These are phyloP conservation scores for Xerocomellus chrysenteron DNA, from an alignment of 768 basidiomycete species.

Conservation along the genomic window DNA sequence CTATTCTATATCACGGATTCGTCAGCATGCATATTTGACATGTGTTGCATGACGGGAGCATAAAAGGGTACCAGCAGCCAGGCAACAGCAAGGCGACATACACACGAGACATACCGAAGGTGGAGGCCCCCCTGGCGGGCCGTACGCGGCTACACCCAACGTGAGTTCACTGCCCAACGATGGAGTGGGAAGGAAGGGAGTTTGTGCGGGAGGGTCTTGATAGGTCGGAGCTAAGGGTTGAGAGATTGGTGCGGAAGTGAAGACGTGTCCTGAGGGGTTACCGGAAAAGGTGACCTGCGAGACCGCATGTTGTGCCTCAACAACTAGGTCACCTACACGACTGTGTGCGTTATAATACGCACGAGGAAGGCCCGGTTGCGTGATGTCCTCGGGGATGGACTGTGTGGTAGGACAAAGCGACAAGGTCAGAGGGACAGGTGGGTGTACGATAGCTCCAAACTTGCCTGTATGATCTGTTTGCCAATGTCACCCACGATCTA, in stretches of 20 bases:
- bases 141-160: slow-evolving; percentile 14
- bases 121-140: slow-evolving; percentile 9
- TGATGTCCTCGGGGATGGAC: slow-evolving; percentile 81
- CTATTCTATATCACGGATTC: slow-evolving; percentile 9
- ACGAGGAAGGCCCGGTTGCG: slow-evolving; percentile 76
- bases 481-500: slow-evolving; percentile 52
- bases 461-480: slow-evolving; percentile 44
- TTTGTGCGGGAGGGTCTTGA: not conserved
- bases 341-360: slow-evolving; percentile 68
- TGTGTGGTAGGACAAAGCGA: slow-evolving; percentile 22
- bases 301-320: slow-evolving; percentile 60
- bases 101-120: slow-evolving; percentile 17
- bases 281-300: slow-evolving; percentile 50
- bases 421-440: slow-evolving; percentile 1
- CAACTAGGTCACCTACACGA: slow-evolving; percentile 58
- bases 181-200: slow-evolving; percentile 32
- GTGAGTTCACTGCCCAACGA: slow-evolving; percentile 33
- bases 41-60: slow-evolving; percentile 14
- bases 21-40: slow-evolving; percentile 13
- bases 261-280: slow-evolving; percentile 29
- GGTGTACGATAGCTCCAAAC: not conserved
- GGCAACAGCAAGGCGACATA: slow-evolving; percentile 18
- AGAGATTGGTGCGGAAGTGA: not conserved
- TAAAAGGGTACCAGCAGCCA: slow-evolving; percentile 13
- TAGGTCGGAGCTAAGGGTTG: slow-evolving; percentile 1